phyloP scores from a whole-genome alignment of 208 protist species.

The Leishmania guyanensis region DNA sequence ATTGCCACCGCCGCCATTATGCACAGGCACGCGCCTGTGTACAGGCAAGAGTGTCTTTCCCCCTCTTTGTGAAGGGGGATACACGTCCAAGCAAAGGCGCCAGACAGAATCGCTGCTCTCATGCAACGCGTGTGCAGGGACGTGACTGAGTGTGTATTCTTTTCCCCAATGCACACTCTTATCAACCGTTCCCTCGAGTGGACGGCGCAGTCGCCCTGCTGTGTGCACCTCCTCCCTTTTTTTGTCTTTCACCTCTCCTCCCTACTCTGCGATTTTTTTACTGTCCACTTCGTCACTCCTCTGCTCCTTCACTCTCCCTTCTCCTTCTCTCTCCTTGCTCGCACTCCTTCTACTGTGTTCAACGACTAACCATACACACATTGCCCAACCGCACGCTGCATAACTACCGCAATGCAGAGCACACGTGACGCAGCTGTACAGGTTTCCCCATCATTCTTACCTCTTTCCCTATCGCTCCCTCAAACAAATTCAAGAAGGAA shows the following conservation, averaged over 20 bases:
- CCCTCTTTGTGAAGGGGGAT: no score
- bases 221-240: neutral
- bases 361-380: neutral
- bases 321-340: neutral
- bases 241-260: no score
- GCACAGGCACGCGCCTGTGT: no score
- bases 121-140: neutral
- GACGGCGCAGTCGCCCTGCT: neutral
- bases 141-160: neutral
- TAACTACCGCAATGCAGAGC: neutral
- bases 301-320: neutral
- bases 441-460: neutral
- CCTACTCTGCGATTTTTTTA: neutral
- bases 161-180: neutral
- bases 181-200: no score
- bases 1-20: no score
- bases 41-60: no score
- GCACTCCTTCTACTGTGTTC: neutral
- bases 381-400: neutral
- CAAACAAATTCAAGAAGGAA: neutral
- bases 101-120: neutral
- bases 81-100: neutral
- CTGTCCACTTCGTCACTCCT: neutral
- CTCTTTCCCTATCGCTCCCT: neutral
- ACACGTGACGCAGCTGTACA: neutral